Evolutionary conservation across 2,329 filamentous ascomycete genomes (phyloP).

Genomic region (Raffaelea albimanens): DNA sequence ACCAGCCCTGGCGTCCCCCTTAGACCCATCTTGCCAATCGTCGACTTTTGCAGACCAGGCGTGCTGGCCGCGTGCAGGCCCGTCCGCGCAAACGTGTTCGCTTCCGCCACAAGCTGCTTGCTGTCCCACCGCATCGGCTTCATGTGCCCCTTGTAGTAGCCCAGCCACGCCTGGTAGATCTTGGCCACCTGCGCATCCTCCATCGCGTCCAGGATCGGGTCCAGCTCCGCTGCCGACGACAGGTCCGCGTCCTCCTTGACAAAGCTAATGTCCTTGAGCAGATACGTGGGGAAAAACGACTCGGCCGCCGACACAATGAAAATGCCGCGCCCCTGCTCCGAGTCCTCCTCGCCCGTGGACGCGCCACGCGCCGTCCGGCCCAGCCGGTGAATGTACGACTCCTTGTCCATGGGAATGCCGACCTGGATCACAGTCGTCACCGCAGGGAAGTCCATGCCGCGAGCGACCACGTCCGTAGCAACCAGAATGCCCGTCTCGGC

Average conservation of each 20-base stretch:
- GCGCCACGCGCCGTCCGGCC: constrained; percentile 60
- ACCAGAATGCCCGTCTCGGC: constrained; percentile 45
- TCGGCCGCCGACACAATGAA: constrained; percentile 47
- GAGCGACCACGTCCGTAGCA: constrained; percentile 61
- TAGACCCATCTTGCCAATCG: constrained; percentile 48
- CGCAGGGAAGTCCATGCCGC: constrained; percentile 65
- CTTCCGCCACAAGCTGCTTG: constrained; percentile 37
- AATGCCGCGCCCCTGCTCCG: constrained; percentile 44
- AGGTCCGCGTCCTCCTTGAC: constrained; percentile 35
- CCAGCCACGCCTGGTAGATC: constrained; percentile 48
- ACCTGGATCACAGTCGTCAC: constrained; percentile 59
- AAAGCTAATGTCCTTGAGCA: constrained; percentile 45
- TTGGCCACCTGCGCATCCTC: constrained; percentile 34
- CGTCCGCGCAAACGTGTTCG: constrained; percentile 38
- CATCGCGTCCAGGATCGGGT: constrained; percentile 30
- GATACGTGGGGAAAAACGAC: constrained; percentile 36
- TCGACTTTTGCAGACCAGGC: constrained; percentile 36
- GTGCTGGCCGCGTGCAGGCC: constrained; percentile 37
- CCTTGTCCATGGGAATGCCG: constrained; percentile 47
- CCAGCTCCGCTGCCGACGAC: constrained; percentile 27
- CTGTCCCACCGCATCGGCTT: constrained; percentile 34
- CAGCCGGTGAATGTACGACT: constrained; percentile 59
- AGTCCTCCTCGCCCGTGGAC: constrained; percentile 36
- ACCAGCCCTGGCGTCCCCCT: constrained; percentile 39
- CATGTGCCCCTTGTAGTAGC: constrained; percentile 42